phyloP scores from a whole-genome alignment of 345 rosid genomes.

The Toxicodendron radicans region DNA sequence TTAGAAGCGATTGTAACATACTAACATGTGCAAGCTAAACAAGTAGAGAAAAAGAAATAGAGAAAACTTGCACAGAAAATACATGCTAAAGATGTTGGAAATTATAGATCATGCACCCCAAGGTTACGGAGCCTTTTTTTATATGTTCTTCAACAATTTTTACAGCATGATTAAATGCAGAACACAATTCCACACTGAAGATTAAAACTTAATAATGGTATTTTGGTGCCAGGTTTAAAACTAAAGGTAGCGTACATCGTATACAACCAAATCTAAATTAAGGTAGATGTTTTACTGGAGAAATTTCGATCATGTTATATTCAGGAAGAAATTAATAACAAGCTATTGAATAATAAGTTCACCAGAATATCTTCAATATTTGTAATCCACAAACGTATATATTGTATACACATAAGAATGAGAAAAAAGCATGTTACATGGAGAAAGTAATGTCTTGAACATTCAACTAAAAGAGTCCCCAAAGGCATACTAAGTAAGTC shows the following conservation, averaged over 20 bases:
- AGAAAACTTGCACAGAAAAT: neutral
- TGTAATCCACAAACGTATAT: neutral
- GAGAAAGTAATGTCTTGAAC: neutral
- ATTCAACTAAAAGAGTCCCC: neutral
- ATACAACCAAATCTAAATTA: neutral
- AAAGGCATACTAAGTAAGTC: neutral
- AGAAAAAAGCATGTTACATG: neutral
- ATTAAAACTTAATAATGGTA: neutral
- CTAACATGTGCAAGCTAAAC: constrained; percentile 5
- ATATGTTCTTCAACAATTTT: neutral
- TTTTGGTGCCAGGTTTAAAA: neutral
- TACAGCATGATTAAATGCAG: neutral
- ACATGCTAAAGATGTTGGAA: neutral
- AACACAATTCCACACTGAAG: neutral
- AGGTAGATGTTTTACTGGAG: neutral
- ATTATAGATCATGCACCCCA: neutral
- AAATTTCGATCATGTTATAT: neutral
- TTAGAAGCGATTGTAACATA: neutral
- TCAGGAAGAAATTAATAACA: neutral
- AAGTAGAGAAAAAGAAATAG: neutral
- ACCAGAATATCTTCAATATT: neutral
- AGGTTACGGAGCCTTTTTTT: neutral
- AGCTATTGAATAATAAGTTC: neutral
- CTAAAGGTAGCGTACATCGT: neutral
- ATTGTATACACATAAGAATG: neutral